Conservation (phyloP, 352 stramenopile species). For the Thalassiosira pacifica region DNA sequence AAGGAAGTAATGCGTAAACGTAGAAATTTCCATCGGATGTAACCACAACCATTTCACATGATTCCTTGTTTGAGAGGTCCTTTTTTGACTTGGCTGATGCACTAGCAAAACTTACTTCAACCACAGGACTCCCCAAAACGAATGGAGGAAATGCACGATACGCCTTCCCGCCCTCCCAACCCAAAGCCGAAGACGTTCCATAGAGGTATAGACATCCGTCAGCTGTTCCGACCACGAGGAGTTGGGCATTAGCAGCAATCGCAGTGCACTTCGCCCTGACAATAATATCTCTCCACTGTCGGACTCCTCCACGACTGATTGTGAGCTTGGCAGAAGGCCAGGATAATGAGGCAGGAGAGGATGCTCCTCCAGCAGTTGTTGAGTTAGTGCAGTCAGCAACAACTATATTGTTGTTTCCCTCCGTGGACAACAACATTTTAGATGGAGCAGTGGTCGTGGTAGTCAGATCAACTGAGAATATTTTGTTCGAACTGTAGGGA, state of each 20-base stretch:
- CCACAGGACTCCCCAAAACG: constrained; percentile 70
- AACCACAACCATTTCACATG: constrained; percentile 72
- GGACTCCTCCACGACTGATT: constrained; percentile 68
- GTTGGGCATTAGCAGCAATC: constrained; percentile 61
- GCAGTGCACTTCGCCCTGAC: constrained; percentile 66
- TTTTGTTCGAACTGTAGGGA: constrained; percentile 69
- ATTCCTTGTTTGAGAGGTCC: too few relatives aligned
- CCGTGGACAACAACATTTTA: constrained; percentile 13
- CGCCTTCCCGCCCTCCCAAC: constrained; percentile 69
- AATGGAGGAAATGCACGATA: constrained; percentile 81
- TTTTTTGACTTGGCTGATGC: too few relatives aligned
- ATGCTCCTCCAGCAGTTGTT: too few relatives aligned
- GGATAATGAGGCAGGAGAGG: constrained; percentile 18
- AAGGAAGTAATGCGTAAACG: constrained; percentile 67
- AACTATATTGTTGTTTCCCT: constrained; percentile 32
- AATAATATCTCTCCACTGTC: constrained; percentile 79
- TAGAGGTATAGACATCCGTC: constrained; percentile 82
- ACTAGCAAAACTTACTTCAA: constrained; percentile 52
- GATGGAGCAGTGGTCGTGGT: neutral
- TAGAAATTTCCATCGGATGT: constrained; percentile 76
- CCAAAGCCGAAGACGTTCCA: constrained; percentile 75
- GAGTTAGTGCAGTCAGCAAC: constrained; percentile 82
- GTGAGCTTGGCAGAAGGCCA: constrained; percentile 69
- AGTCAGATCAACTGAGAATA: constrained; percentile 74
- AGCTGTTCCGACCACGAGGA: constrained; percentile 74